Evolutionary conservation across 106 monocot species (phyloP).

Genomic region (Acanthochlamys bracteata): DNA sequence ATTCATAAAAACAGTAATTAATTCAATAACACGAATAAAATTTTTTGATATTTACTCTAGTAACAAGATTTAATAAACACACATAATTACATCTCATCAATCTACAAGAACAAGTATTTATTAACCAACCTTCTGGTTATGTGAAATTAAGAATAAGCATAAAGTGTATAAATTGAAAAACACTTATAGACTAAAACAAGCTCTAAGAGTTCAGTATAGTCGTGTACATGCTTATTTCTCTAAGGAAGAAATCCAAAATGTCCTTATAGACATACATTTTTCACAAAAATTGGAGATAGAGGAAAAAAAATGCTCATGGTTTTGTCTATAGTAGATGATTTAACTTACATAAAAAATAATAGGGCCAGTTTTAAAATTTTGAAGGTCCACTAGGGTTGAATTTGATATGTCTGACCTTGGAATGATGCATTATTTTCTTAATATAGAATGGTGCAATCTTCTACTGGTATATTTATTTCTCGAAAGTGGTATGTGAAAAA

Average conservation of each 20-base stretch:
- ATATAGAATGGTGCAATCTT: neutral
- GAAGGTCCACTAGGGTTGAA: no score
- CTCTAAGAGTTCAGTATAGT: constrained; percentile 6
- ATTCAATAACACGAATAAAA: no score
- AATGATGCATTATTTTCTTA: no score
- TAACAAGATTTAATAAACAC: no score
- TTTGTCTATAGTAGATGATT: constrained; percentile 16
- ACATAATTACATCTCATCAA: no score
- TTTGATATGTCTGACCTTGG: no score
- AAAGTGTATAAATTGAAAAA: no score
- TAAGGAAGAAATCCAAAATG: constrained; percentile 2
- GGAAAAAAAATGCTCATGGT: constrained; percentile 9
- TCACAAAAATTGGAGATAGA: constrained; percentile 6
- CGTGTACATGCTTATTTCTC: constrained; percentile 6
- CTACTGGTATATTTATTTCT: neutral
- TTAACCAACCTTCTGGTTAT: constrained; percentile 15
- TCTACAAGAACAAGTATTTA: constrained; percentile 11
- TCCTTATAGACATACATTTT: constrained; percentile 8
- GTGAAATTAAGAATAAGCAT: no score
- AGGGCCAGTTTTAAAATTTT: constrained; percentile 10
- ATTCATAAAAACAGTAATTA: no score
- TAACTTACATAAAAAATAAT: constrained; percentile 14
- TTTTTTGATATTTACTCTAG: no score
- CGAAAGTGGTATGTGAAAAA: neutral
- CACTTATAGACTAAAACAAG: no score